Percentiles rank a stretch among this genome's conserved stretches.
Evolutionary conservation across 2,329 filamentous ascomycete species (phyloP).

Genomic region (Neonectria neomacrospora): DNA sequence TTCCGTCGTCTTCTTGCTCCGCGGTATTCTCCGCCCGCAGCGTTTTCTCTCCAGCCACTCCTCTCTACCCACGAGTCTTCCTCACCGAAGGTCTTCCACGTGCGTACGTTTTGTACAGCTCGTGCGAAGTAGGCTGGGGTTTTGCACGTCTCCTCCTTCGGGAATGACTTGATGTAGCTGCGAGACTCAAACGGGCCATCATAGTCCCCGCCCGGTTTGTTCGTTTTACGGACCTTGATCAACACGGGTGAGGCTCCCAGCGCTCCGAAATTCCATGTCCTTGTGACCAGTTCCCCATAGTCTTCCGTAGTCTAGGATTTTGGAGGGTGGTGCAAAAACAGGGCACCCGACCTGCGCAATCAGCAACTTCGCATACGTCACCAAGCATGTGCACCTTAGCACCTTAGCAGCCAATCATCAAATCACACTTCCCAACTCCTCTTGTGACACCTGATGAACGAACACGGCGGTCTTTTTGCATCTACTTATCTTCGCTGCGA

Average conservation of each 20-base stretch:
- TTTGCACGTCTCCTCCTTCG: conserved; percentile 19
- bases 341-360: neutral
- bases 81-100: conserved; percentile 49
- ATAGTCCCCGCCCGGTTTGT: conserved; percentile 62
- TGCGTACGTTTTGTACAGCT: conserved; percentile 51
- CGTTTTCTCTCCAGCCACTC: conserved; percentile 48
- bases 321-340: conserved; percentile 3
- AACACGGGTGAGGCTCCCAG: conserved; percentile 64
- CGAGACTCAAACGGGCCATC: conserved; percentile 62
- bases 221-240: conserved; percentile 36
- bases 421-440: neutral
- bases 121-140: conserved; percentile 51
- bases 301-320: neutral
- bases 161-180: conserved; percentile 47
- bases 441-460: neutral
- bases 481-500: neutral
- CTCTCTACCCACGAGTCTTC: conserved; percentile 48
- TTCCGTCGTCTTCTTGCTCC: neutral
- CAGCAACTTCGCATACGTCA: conserved; percentile 4
- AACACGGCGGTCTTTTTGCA: no score
- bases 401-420: neutral
- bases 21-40: conserved; percentile 36
- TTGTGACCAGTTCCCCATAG: neutral
- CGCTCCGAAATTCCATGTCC: conserved; percentile 55
- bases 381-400: neutral